These are phyloP conservation scores for Phaeosphaeriaceae sp. DNA, from an alignment of 2,329 filamentous ascomycete species.

Conservation along the genomic window DNA sequence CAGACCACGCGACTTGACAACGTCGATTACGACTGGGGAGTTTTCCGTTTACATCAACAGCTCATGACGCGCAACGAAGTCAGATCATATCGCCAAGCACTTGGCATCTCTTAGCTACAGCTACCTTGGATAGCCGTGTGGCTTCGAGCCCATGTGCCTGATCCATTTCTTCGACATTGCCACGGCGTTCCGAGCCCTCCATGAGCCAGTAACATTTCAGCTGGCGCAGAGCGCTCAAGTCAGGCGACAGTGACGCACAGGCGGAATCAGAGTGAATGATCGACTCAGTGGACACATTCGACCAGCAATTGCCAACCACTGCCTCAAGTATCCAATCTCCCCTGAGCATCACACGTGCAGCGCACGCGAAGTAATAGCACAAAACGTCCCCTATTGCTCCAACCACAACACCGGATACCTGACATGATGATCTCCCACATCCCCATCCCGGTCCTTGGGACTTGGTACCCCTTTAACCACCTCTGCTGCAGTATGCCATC, in stretches of 20 bases:
- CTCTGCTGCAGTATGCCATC: not conserved
- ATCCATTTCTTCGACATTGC: not conserved
- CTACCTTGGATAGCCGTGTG: constrained; percentile 5
- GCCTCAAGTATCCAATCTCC: not conserved
- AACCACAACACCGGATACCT: not conserved
- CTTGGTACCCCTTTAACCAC: constrained; percentile 2
- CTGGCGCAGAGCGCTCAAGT: not conserved
- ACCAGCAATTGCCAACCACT: not conserved
- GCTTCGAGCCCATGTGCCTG: constrained; percentile 1
- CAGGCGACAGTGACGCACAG: not conserved
- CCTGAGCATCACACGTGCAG: not conserved
- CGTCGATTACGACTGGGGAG: not conserved
- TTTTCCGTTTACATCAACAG: not conserved
- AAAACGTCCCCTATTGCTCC: not conserved
- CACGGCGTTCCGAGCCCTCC: not conserved
- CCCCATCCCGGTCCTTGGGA: constrained; percentile 19
- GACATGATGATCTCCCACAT: constrained; percentile 13
- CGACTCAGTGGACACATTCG: not conserved
- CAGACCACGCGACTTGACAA: not conserved
- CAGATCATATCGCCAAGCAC: not conserved
- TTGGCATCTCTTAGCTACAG: not conserved
- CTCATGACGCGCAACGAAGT: not conserved
- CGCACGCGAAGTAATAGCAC: not conserved
- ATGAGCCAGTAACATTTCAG: not conserved
- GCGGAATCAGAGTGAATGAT: too few relatives aligned